Conservation (phyloP, 495 filamentous ascomycete genomes). For the Hypoxylon lenormandii region DNA sequence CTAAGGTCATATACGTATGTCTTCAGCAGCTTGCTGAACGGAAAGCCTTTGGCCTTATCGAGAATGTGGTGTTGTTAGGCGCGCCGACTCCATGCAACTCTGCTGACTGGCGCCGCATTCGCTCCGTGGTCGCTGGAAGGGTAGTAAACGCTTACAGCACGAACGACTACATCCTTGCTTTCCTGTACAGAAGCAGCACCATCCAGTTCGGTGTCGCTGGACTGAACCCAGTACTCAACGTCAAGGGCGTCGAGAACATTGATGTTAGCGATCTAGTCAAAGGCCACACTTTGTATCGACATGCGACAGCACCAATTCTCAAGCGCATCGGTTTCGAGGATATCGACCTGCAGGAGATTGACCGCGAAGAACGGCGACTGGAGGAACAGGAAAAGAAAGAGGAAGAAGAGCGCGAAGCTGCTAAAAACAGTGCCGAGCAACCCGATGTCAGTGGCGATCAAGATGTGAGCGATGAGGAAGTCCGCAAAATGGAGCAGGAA, state of each 20-base stretch:
- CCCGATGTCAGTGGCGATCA: background rate
- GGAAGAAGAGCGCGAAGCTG: slow-evolving; percentile 49
- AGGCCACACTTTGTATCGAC: slow-evolving; percentile 68
- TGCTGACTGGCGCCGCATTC: slow-evolving; percentile 66
- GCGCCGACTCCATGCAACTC: slow-evolving; percentile 75
- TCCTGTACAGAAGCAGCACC: slow-evolving; percentile 68
- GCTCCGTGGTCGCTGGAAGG: slow-evolving; percentile 67
- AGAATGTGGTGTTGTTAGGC: slow-evolving; percentile 87
- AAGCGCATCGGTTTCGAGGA: slow-evolving; percentile 70
- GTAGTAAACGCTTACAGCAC: slow-evolving; percentile 71
- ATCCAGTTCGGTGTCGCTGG: slow-evolving; percentile 71
- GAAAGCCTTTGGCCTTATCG: slow-evolving; percentile 85
- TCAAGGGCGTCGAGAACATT: slow-evolving; percentile 70
- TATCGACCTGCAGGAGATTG: slow-evolving; percentile 63
- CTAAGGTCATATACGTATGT: slow-evolving; percentile 88
- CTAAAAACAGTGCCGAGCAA: slow-evolving; percentile 17
- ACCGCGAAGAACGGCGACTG: slow-evolving; percentile 53
- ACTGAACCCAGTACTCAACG: slow-evolving; percentile 63
- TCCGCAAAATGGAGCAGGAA: slow-evolving; percentile 27
- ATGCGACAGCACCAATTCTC: slow-evolving; percentile 68
- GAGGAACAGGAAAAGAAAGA: slow-evolving; percentile 59
- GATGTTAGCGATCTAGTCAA: slow-evolving; percentile 69
- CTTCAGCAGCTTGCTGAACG: slow-evolving; percentile 79
- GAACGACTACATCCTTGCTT: slow-evolving; percentile 71
- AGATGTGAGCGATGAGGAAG: slow-evolving; percentile 25